Evolutionary conservation across 257 asterid genomes (phyloP), one percentile per base, ranked within the genome.

Genomic region (Solanum arcanum): DNA sequence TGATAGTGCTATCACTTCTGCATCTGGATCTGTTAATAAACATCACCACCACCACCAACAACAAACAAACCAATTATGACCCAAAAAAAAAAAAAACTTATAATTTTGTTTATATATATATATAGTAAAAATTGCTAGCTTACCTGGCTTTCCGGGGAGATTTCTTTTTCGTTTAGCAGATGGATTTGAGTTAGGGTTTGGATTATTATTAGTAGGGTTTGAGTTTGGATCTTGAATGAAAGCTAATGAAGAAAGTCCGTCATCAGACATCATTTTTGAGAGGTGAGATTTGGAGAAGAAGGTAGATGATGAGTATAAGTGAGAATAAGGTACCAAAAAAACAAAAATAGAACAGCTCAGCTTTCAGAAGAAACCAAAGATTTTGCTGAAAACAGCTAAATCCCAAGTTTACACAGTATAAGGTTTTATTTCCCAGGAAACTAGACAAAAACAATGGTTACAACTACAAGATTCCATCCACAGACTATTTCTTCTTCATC

Each of bases 221-320:
- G 83, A 76, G 56, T 86, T 84, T 15, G 91, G 97, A 93, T 94
- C 99, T 91, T 93, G 98, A 81, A 81, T 81, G 85, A 97, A 90
- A 83, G 60, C 59, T 76, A 76, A n/a, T 3, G 83, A 76, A 31
- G 96, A 89, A 68, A 94, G 91, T n/a, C 94, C 98, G 39, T 94
- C 97, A 86, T 91, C 95, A n/a, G 99, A 94, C 94, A 94, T 92
- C 97, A 95, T 95, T 89, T 87, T 93, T n/a, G 9, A 59, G 18
- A 35, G 25, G 16, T 52, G 60, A 44, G 46, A 33, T 49, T 77
- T 31, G 70, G 56, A 73, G 73, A 68, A 31, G 42, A 42, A 39
- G 78, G 18, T 27, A 4, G 35, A 87, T 16, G 74, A 20, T 37
- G 66, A 78, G 84, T 18, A 16, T 81, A 81, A 81, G 68, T 49